These are phyloP conservation scores for Xanthoparmelia taractica DNA, from an alignment of 495 filamentous ascomycete species.

Conservation along the genomic window DNA sequence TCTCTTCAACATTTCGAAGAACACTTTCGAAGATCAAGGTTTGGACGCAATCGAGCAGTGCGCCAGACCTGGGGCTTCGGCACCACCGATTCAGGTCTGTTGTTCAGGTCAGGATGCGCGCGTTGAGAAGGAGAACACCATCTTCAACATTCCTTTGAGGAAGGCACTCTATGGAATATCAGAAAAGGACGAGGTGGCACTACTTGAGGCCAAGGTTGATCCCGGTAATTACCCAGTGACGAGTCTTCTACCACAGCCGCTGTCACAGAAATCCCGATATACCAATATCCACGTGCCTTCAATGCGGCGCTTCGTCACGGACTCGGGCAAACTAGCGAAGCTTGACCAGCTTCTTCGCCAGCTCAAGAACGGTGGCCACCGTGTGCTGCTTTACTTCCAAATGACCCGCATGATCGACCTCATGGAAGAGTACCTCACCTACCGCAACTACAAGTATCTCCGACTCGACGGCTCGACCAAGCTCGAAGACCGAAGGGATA, in stretches of 20 bases:
- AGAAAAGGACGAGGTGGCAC: slow-evolving; percentile 55
- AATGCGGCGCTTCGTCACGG: slow-evolving; percentile 98
- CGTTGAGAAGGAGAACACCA: slow-evolving; percentile 59
- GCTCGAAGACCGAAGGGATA: slow-evolving; percentile 92
- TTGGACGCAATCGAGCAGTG: slow-evolving; percentile 73
- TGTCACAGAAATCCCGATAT: slow-evolving; percentile 71
- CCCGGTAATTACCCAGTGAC: slow-evolving; percentile 46
- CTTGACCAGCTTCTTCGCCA: slow-evolving; percentile 79
- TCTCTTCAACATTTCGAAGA: slow-evolving; percentile 71
- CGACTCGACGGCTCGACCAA: slow-evolving; percentile 97
- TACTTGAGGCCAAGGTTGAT: slow-evolving; percentile 63
- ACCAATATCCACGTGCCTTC: slow-evolving; percentile 88
- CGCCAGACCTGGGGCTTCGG: slow-evolving; percentile 63
- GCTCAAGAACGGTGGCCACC: slow-evolving; percentile 86
- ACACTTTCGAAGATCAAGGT: slow-evolving; percentile 57
- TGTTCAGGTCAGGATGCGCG: slow-evolving; percentile 60
- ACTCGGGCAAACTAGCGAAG: slow-evolving; percentile 91
- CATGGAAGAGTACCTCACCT: slow-evolving; percentile 98
- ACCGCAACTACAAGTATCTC: slow-evolving; percentile 97
- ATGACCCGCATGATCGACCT: slow-evolving; percentile 99
- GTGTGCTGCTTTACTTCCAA: slow-evolving; percentile 99
- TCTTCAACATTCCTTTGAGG: slow-evolving; percentile 74
- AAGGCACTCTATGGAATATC: slow-evolving; percentile 61
- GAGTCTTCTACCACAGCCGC: slow-evolving; percentile 64
- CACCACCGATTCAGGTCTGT: slow-evolving; percentile 78